Evolutionary conservation across 2,329 filamentous ascomycete genomes (phyloP).

Genomic region (Microdochium trichocladiopsis): DNA sequence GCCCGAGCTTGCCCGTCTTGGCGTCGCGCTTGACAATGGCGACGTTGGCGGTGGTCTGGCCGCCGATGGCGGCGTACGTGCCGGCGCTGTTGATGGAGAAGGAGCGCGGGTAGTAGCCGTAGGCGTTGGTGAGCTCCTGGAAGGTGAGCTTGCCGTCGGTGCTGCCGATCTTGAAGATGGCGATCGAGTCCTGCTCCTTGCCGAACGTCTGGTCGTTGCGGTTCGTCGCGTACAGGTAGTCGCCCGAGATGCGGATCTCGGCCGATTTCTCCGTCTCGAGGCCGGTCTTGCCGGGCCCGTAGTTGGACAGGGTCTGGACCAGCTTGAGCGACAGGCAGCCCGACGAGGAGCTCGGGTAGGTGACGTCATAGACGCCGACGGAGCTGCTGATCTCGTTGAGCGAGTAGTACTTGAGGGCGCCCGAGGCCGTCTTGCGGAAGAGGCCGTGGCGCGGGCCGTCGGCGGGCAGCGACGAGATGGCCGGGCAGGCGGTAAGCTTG

Average conservation of each 20-base stretch:
- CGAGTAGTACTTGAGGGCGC: conserved; percentile 56
- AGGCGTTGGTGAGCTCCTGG: conserved; percentile 56
- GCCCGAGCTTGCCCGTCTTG: conserved; percentile 46
- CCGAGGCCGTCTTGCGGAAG: conserved; percentile 42
- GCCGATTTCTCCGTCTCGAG: conserved; percentile 22
- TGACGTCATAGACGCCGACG: conserved; percentile 40
- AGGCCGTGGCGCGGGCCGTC: conserved; percentile 57
- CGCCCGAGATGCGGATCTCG: neutral
- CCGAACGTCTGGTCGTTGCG: conserved; percentile 27
- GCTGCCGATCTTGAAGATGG: conserved; percentile 38
- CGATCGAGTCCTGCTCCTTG: conserved; percentile 60
- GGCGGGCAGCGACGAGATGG: conserved; percentile 28
- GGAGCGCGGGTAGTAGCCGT: conserved; percentile 54
- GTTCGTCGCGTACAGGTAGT: neutral
- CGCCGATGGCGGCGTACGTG: conserved; percentile 49
- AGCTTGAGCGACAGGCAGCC: conserved; percentile 52
- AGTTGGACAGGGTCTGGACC: conserved; percentile 17
- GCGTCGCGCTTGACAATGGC: conserved; percentile 55
- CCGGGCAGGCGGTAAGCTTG: conserved; percentile 26
- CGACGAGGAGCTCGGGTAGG: conserved; percentile 55
- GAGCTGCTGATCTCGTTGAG: conserved; percentile 50
- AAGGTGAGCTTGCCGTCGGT: conserved; percentile 43
- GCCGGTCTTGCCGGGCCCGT: conserved; percentile 18
- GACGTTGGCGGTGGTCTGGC: conserved; percentile 30
- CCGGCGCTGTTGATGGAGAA: conserved; percentile 61